Evolutionary conservation across 176 grass and related monocot genomes (phyloP), one percentile per base, ranked within the genome.

Genomic region (Miscanthus lutarioriparius): DNA sequence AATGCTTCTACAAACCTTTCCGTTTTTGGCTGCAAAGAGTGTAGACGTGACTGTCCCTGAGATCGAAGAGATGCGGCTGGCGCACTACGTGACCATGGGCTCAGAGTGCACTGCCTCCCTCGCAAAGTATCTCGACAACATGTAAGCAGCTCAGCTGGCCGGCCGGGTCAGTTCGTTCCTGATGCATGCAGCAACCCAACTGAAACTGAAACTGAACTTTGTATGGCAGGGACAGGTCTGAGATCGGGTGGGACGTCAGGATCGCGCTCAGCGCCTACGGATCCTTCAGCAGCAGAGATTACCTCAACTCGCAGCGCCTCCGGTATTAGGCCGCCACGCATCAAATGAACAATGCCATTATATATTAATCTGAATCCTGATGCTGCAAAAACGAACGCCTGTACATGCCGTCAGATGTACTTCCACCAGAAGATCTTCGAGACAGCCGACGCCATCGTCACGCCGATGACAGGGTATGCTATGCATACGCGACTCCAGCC

Each of bases 31-130:
- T 12, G 12, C 25, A 35, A 70, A 95, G 96, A 89, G 81, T 11
- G 49, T 93, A 68, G 88, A 95, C 3, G 87, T 98, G 49, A 95
- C 87, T 0, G 70, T 95, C 65, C 93, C 96, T 12, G 96, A 94
- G 83, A 88, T 95, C 35, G 96, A 95, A 41, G 96, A 95, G 87
- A 98, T 95, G 96, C 85, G 91, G 1, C 84, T 98, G 27, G 96
- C 93, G 81, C 91, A 98, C 72, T 98, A 98, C 78, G 80, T 94
- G 20, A 95, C 93, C 39, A 98, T 98, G 77, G 93, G 91, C 19
- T 89, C 93, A 3, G 96, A 98, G 87, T 95, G 91, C 89, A 86
- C 91, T 5, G 85, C 96, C 5, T 98, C 96, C 43, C 77, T 98
- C 11, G 83, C 90, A 23, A 89, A 79, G 10, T 88, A 95, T 70